Evolutionary conservation across 148 eudicot species (phyloP).

Genomic region (Vaccinium corymbosum): DNA sequence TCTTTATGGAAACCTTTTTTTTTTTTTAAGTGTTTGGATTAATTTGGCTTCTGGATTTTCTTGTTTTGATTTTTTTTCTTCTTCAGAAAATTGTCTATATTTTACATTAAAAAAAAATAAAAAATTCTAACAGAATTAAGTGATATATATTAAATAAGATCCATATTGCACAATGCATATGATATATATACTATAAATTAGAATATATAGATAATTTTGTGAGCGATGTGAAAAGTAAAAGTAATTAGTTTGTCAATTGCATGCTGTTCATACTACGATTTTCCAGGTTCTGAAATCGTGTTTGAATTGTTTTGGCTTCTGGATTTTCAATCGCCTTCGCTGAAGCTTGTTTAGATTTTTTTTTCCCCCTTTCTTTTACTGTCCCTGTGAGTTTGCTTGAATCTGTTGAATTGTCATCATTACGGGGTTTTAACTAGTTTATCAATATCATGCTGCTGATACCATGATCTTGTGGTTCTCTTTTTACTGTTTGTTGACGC

Average conservation of each 20-base stretch:
- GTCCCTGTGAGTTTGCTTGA: not conserved
- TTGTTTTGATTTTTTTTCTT: too few relatives aligned
- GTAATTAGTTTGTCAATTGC: not conserved
- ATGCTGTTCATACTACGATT: not conserved
- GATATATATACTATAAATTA: not conserved
- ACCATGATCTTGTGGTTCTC: not conserved
- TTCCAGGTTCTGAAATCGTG: not conserved
- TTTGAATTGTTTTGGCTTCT: not conserved
- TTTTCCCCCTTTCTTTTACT: not conserved
- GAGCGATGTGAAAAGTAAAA: not conserved
- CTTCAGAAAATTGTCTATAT: not conserved
- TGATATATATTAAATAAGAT: not conserved
- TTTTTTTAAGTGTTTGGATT: not conserved
- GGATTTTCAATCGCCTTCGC: not conserved
- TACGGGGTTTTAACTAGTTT: not conserved
- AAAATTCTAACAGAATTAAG: not conserved
- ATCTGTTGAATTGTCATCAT: not conserved
- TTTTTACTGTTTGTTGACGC: not conserved
- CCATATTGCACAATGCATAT: too few relatives aligned
- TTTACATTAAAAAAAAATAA: not conserved
- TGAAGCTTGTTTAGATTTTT: not conserved
- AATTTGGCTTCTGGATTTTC: not conserved
- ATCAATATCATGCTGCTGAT: not conserved
- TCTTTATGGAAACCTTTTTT: not conserved
- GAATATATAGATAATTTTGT: not conserved